Evolutionary conservation across 2,329 filamentous ascomycete species (phyloP), one percentile per base, ranked within the genome.

Genomic region (Epichloe uncinata): DNA sequence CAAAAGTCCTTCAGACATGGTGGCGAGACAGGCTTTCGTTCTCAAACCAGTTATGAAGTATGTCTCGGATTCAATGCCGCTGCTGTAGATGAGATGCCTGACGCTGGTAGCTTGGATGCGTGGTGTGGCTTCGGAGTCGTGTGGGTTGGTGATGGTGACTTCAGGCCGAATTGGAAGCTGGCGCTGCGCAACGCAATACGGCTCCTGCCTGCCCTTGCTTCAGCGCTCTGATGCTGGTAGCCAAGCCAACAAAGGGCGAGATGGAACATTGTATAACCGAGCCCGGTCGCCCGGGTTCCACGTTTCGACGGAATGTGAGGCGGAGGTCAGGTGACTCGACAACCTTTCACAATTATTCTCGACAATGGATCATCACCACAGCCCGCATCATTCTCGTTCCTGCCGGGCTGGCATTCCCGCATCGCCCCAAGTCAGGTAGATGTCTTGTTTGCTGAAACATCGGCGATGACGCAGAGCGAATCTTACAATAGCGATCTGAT

Each of bases 1-100:
- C 69, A 93, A 71, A 63, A 78, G 71, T 69, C 81, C 81, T 71
- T 89, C 86, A 63, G 89, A 85, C 89, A 95, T 95, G 66, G 50
- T 65, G 58, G 52, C 50, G 52, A 42, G 34, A 44, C 45, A 34
- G 26, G 37, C 47, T 18, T 36, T 41, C 46, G 45, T 36, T 49
- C 15, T 46, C 18, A 18, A 12, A 30, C 30, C 16, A 18, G 2
- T 5, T 5, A 12, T 22, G 26, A 16, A 13, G 37, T 16, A 26
- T 22, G 8, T 18, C 12, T 36, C 12, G 18, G 38, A 8, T 42
- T 42, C 18, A 35, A 22, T 36, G n/a, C n/a, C n/a, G 33, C 16
- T 3, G 42, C 42, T 16, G 26, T n/a, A 15, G 26, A 33, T 7
- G 12, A 44, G 26, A 15, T 26, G 12, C 15, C 18, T 15, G 26